These are phyloP conservation scores for Eutrema salsugineum DNA, from an alignment of 441 rosid genomes.

Conservation along the genomic window DNA sequence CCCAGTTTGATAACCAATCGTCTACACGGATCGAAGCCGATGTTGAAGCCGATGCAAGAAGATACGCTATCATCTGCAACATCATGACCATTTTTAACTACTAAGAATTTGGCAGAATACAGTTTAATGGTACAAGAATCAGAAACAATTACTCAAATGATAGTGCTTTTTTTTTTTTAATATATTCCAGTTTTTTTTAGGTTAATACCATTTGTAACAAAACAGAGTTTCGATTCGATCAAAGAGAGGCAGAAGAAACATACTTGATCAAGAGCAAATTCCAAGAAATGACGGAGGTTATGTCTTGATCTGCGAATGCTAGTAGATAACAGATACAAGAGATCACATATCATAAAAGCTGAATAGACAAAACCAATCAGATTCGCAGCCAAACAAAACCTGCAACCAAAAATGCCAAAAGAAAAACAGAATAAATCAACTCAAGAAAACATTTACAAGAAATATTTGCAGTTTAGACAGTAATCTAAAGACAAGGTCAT, in stretches of 20 bases:
- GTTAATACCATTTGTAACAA: not conserved
- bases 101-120: not conserved
- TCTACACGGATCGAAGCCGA: constrained; percentile 79
- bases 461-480: not conserved
- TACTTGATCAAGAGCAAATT: constrained; percentile 81
- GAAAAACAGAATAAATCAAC: not conserved
- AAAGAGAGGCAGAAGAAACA: constrained; percentile 7
- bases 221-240: not conserved
- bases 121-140: not conserved
- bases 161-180: not conserved
- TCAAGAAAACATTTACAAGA: not conserved
- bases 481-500: not conserved
- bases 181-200: not conserved
- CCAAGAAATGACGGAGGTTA: constrained; percentile 50
- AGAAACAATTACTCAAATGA: not conserved
- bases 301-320: constrained; percentile 36
- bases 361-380: constrained; percentile 71
- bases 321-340: constrained; percentile 47
- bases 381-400: constrained; percentile 69
- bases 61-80: constrained; percentile 73
- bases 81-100: not conserved
- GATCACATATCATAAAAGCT: constrained; percentile 58
- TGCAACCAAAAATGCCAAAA: constrained; percentile 34
- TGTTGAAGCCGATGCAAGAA: constrained; percentile 82
- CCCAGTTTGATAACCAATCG: constrained; percentile 90